Conservation (phyloP, 2,329 filamentous ascomycete genomes). For the Penicillium rolfsii region DNA sequence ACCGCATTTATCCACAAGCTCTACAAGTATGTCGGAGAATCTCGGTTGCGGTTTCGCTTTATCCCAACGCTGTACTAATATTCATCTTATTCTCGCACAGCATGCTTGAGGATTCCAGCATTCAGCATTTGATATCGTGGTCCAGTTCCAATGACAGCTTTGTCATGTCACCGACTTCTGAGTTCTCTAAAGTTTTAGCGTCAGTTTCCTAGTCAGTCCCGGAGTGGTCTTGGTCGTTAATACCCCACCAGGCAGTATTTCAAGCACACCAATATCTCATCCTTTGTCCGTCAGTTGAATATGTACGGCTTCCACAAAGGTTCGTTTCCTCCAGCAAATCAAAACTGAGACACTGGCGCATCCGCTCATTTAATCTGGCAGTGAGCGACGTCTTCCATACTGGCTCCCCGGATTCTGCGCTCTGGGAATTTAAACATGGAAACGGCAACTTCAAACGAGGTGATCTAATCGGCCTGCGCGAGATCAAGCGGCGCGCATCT, state of each 20-base stretch:
- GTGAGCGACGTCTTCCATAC: slow-evolving; percentile 99
- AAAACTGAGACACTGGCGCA: slow-evolving; percentile 2
- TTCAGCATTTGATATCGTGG: slow-evolving; percentile 97
- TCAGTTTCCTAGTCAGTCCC: slow-evolving; percentile 56
- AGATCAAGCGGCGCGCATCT: slow-evolving; percentile 94
- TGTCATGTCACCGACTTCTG: slow-evolving; percentile 95
- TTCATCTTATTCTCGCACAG: slow-evolving; percentile 52
- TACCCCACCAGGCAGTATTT: slow-evolving; percentile 79
- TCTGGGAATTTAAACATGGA: slow-evolving; percentile 99
- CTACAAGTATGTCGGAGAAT: slow-evolving; percentile 73
- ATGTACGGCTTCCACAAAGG: slow-evolving; percentile 99
- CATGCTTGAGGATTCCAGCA: slow-evolving; percentile 93
- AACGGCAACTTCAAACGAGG: slow-evolving; percentile 96
- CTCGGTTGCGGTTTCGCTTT: not conserved
- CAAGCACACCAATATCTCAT: slow-evolving; percentile 98
- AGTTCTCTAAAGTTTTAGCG: slow-evolving; percentile 98
- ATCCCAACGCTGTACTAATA: slow-evolving; percentile 23
- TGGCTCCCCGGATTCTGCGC: slow-evolving; percentile 84
- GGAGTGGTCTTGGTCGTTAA: slow-evolving; percentile 28
- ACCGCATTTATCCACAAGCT: slow-evolving; percentile 99
- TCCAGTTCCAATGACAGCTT: slow-evolving; percentile 93
- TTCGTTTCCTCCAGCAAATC: slow-evolving; percentile 44
- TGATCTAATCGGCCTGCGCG: slow-evolving; percentile 84
- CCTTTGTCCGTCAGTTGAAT: slow-evolving; percentile 95
- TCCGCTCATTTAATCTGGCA: slow-evolving; percentile 44